Evolutionary conservation across 768 basidiomycete genomes (phyloP), one percentile per base, ranked within the genome.

Genomic region (Naganishia kalamii): DNA sequence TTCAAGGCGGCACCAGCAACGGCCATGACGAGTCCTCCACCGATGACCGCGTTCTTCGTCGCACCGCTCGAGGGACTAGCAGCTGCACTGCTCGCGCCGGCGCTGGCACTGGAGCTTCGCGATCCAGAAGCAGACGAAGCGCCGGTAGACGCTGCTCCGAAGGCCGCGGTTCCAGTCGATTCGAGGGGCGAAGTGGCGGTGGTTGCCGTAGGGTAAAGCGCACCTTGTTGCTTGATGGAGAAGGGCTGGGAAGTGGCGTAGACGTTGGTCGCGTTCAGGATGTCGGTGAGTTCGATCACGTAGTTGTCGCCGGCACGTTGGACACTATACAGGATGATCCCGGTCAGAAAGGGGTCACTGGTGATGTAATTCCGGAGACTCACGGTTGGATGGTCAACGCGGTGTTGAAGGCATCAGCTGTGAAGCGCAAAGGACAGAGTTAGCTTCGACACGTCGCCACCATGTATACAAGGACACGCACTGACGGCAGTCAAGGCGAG

Each of bases 171-270:
- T 40, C 54, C 54, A 23, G 54, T 57, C n/a, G 54, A 57, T 27
- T 57, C 21, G 12, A 57, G 21, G 5, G 54, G 54, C 5, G 54
- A 57, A 4, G 37, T 50, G 15, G 63, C 49, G 50, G 67, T 33
- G 5, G 43, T 60, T 29, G 70, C 74, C 37, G 75, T 68, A 27
- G 76, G 76, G 69, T 77, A 78, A 30, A 67, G 33, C 12, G 76
- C 72, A 15, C 73, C 73, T 35, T 61, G 66, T n/a, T 75, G 66
- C 60, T 75, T 76, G 70, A 78, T 74, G 59, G 75, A 72, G 68
- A 78, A 78, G 11, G 74, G 35, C 46, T 78, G 65, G 33, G 76
- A 77, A 29, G 63, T 68, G 19, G 75, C 73, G 68, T 75, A 78
- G 65, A 78, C 62, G 65, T 77, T 70, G 51, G 68, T 68, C 29